Evolutionary conservation across 2,329 filamentous ascomycete genomes (phyloP), one percentile per base, ranked within the genome.

Genomic region (Penicillium sp.): DNA sequence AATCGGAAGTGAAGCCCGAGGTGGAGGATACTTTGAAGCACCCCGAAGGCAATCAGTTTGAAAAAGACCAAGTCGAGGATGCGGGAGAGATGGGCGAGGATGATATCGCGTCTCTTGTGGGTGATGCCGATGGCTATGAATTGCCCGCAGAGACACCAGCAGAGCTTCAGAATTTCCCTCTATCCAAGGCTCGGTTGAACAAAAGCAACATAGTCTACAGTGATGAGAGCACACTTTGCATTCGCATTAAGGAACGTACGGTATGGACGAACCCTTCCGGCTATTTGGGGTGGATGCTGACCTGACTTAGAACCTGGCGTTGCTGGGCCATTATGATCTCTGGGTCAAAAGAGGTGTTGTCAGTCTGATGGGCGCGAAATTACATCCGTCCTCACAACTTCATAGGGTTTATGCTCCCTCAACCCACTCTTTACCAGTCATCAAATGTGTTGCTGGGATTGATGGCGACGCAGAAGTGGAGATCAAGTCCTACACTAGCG

Each of bases 291-390:
- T 31, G 44, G 25, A 23, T 57, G 55, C 68, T 74, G 47, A 72
- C 44, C 10, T 15, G 21, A 17, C 31, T 23, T 60, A 79, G 77
- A 79, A 73, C 38, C 78, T 71, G 29, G 72, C 74, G 8, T 50
- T 80, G 6, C 49, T 79, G n/a, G 85, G 85, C 13, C 78, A 81
- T 43, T 87, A 83, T 65, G 78, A 83, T 57, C 67, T 88, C n/a
- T 79, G 79, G 71, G 80, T 87, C 6, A 77, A 80, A 44, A 75
- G 78, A 65, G 85, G 85, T 13, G 77, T 83, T 27, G 71, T 86
- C 35, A 82, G 79, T 48, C 67, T 87, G 48, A 82, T 84, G 68
- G 85, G 85, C 35, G 83, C 84, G n/a, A 82, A 83, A 41, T 63
- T 87, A 10, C 76, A 79, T 55, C 76, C 81, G 13, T 77, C 78